Base-by-base conservation (phyloP, 306 rosid genomes). In the Casuarina equisetifolia region DNA sequence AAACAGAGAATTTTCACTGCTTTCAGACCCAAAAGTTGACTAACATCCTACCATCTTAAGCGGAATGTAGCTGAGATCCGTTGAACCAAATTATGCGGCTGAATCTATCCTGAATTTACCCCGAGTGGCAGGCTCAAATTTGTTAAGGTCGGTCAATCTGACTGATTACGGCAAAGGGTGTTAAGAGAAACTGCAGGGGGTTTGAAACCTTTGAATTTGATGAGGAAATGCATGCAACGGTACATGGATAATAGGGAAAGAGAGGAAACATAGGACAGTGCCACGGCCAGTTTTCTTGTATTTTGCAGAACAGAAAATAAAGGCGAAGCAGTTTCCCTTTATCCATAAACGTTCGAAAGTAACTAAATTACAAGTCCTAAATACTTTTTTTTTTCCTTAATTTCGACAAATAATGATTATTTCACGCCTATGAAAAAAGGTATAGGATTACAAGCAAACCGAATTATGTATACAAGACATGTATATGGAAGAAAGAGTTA, bases 71-170 rank as follows among this genome's bases (percentile, higher is more conserved):
- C 84, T 92, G 79, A 94, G 97, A 67, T 94, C 98, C 11, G 97
- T 97, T 45, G 97, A 94, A 25, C 98, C 98, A 74, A 75, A 94
- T 35, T 94, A 97, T 1, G 98, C 98, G 0, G 98, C 98, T 0
- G 98, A 94, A 57, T 97, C 98, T 3, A 90, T 94, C 2, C 98
- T 97, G 72, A 94, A 94, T 83, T 94, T 96, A 72, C 98, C 98
- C 62, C 94, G 90, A 0, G 86, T 45, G 1, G 80, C 91, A n/a
- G 98, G 97, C 69, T 92, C 98, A 52, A 35, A 92, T 79, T 90
- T 94, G 84, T 94, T 94, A 71, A 94, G 97, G 70, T 92, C 97
- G 69, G 76, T 75, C 82, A 13, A 79, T 38, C 51, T 85, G 88
- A 71, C 85, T 86, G 39, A 82, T 42, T 16, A 81, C 8, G 52